Evolutionary conservation across 768 basidiomycete species (phyloP), one percentile per base, ranked within the genome.

Genomic region (Filobasidium floriforme): DNA sequence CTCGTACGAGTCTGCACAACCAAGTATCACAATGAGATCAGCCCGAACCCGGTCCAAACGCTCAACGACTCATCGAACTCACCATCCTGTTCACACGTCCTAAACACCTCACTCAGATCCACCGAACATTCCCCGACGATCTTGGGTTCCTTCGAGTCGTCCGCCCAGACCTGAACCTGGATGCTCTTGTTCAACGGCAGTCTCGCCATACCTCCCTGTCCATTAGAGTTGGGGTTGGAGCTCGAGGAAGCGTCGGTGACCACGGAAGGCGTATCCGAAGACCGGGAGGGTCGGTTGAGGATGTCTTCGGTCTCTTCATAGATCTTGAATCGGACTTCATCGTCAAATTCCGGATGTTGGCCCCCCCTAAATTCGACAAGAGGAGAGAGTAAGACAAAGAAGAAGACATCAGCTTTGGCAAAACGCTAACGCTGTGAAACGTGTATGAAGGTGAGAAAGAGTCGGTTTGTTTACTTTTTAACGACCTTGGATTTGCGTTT

Each of bases 301-400:
- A 74, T 69, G 55, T 80, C 79, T 44, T 77, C 79, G 1, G 73
- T 43, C 40, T 84, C 83, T 71, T 85, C 85, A 70, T 84, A 76
- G 57, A 97, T 82, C 6, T 86, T 83, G 76, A 92, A 98, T 51
- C 90, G 85, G 61, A 93, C 77, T 77, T 96, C 92, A 41, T 86
- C 86, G 74, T 96, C 92, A 91, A 92, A 97, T 66, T 87, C 85
- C 1, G 93, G 93, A 77, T 90, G 88, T 74, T 97, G 93, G 0
- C 93, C 93, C 1, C 92, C 92, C 74, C 87, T 78, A n/a, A n/a
- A n/a, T n/a, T n/a, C n/a, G n/a, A n/a, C n/a, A n/a, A n/a, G n/a
- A n/a, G n/a, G n/a, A n/a, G n/a, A n/a, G n/a, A n/a, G n/a, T n/a
- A n/a, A n/a, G n/a, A n/a, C n/a, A n/a, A n/a, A n/a, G n/a, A n/a